These are phyloP conservation scores for Coniochaeta ligniaria DNA, from an alignment of 2,329 filamentous ascomycete genomes.

Conservation along the genomic window DNA sequence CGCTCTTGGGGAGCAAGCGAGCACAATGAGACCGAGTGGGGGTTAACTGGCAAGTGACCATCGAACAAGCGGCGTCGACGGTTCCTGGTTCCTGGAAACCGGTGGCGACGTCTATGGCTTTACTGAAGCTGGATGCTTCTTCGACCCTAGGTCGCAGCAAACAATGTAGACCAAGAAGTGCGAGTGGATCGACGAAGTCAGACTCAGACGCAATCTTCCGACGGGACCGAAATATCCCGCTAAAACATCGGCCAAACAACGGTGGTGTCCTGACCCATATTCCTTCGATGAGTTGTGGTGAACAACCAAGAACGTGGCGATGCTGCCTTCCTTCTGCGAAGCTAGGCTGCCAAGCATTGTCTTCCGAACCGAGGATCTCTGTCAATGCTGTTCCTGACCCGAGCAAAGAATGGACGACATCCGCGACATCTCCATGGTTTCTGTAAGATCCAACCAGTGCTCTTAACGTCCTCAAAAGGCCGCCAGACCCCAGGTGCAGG, in stretches of 20 bases:
- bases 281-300: neutral
- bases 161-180: neutral
- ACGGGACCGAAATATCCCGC: neutral
- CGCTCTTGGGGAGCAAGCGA: constrained; percentile 7
- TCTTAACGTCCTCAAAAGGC: neutral
- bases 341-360: neutral
- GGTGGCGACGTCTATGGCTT: neutral
- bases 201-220: neutral
- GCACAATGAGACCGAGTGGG: constrained; percentile 12
- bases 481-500: no score
- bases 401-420: neutral
- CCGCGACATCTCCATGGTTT: no score
- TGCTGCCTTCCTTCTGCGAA: neutral
- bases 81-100: constrained; percentile 6
- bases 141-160: neutral
- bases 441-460: neutral
- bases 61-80: constrained; percentile 3
- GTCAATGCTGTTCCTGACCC: neutral
- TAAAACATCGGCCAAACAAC: neutral
- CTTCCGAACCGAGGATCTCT: neutral
- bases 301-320: neutral
- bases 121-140: neutral
- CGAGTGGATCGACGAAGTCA: neutral
- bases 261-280: neutral
- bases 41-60: constrained; percentile 5